Conservation (phyloP, 2,329 filamentous ascomycete genomes). For the Sporothrix euskadiensis region DNA sequence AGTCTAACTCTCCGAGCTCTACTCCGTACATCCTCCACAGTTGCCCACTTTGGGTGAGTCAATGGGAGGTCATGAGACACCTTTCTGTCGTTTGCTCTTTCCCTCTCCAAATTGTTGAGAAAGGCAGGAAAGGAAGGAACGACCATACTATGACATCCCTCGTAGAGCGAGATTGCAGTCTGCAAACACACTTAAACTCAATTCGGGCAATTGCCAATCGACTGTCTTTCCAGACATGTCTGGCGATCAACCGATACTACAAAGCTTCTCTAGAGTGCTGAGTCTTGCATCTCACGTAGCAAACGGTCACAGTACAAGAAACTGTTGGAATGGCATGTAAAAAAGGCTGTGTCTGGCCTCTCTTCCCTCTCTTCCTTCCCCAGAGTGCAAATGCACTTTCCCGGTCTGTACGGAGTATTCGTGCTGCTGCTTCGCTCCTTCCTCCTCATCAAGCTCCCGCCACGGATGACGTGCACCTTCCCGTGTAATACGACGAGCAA, state of each 20-base stretch:
- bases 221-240: background rate
- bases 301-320: background rate
- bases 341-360: background rate
- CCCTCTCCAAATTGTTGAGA: background rate
- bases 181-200: background rate
- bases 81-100: constrained; percentile 2
- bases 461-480: background rate
- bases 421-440: background rate
- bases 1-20: background rate
- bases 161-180: background rate
- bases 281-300: background rate
- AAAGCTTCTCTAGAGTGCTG: background rate
- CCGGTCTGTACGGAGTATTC: background rate
- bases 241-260: background rate
- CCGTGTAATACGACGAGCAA: background rate
- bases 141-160: background rate
- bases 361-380: background rate
- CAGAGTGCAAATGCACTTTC: background rate
- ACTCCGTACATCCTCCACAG: background rate
- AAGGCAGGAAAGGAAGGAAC: background rate
- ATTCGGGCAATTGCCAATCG: background rate
- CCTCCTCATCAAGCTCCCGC: background rate
- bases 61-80: background rate
- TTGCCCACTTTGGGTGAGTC: background rate
- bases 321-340: background rate